Evolutionary conservation across 176 grass and related monocot genomes (phyloP).

Genomic region (Raddia guianensis): DNA sequence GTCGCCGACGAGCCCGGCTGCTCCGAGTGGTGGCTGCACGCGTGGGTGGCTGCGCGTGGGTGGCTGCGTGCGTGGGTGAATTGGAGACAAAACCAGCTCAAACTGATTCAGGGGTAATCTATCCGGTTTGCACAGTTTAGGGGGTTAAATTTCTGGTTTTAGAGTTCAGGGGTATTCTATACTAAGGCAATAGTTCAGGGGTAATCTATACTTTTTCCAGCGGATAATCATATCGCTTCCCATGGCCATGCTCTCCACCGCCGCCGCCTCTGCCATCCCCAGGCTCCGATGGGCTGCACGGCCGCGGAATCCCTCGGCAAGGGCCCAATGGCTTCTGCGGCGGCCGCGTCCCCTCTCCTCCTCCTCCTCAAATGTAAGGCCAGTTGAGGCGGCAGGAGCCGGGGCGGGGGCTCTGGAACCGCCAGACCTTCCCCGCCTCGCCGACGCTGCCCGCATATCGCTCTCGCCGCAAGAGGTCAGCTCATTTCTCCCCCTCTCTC

Average conservation of each 20-base stretch:
- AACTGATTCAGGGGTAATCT: no score
- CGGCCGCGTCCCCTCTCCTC: slow-evolving; percentile 18
- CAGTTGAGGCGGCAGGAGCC: slow-evolving; percentile 15
- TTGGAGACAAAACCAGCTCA: no score
- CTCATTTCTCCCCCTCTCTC: not conserved
- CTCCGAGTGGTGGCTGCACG: no score
- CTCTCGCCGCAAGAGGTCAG: slow-evolving; percentile 68
- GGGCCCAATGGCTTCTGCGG: not conserved
- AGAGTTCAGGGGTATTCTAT: no score
- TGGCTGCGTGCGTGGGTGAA: no score
- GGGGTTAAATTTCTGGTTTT: no score
- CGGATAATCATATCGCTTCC: no score
- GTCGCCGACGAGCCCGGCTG: no score
- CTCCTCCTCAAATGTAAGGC: not conserved
- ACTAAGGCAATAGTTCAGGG: no score
- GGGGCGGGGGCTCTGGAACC: slow-evolving; percentile 54
- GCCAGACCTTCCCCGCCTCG: slow-evolving; percentile 73
- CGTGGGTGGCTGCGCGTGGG: no score
- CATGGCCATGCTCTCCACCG: slow-evolving; percentile 52
- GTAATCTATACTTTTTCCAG: no score
- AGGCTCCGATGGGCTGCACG: slow-evolving; percentile 48
- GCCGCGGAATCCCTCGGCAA: not conserved
- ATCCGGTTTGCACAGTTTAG: no score
- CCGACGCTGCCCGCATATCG: slow-evolving; percentile 74
- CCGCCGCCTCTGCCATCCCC: slow-evolving; percentile 42